Evolutionary conservation across 1,284 basidiomycete genomes (phyloP).

Genomic region (Heterobasidion parviporum): DNA sequence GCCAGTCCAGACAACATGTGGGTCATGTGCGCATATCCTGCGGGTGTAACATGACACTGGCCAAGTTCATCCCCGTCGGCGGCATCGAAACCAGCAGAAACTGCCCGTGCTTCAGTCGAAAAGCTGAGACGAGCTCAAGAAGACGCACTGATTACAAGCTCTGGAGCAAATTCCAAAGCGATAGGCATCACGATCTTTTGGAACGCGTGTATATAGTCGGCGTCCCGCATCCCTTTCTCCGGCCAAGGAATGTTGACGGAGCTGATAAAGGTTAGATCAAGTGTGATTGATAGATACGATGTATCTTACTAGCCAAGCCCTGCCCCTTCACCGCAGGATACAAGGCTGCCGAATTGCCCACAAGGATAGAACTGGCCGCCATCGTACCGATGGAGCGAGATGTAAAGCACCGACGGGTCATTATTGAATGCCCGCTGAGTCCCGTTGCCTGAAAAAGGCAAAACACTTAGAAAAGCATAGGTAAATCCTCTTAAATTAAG

Average conservation of each 20-base stretch:
- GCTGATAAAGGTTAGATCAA: slow-evolving; percentile 29
- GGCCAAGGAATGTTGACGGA: slow-evolving; percentile 98
- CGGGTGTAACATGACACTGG: slow-evolving; percentile 83
- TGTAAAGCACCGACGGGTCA: slow-evolving; percentile 87
- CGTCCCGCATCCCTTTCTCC: slow-evolving; percentile 80
- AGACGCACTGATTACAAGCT: slow-evolving; percentile 86
- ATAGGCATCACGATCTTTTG: slow-evolving; percentile 96
- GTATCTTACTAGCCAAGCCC: slow-evolving; percentile 79
- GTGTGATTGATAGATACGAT: neutral
- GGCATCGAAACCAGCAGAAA: slow-evolving; percentile 97
- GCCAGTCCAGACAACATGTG: slow-evolving; percentile 92
- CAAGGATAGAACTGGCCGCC: slow-evolving; percentile 89
- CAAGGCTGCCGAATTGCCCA: slow-evolving; percentile 80
- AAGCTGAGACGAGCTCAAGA: neutral
- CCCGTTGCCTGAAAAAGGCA: slow-evolving; percentile 67
- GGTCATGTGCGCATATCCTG: slow-evolving; percentile 98
- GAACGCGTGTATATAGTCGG: slow-evolving; percentile 96
- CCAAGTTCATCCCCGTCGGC: slow-evolving; percentile 91
- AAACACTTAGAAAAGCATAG: neutral
- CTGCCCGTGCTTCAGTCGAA: slow-evolving; percentile 30
- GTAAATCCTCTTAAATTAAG: neutral
- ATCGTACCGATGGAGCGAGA: slow-evolving; percentile 95
- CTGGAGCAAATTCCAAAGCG: slow-evolving; percentile 91
- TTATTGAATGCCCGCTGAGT: slow-evolving; percentile 94
- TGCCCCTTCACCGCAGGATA: slow-evolving; percentile 76